Percentiles rank a stretch among this genome's conserved stretches.
Conservation (phyloP, 2,329 filamentous ascomycete genomes). For the Ilyonectria robusta region DNA sequence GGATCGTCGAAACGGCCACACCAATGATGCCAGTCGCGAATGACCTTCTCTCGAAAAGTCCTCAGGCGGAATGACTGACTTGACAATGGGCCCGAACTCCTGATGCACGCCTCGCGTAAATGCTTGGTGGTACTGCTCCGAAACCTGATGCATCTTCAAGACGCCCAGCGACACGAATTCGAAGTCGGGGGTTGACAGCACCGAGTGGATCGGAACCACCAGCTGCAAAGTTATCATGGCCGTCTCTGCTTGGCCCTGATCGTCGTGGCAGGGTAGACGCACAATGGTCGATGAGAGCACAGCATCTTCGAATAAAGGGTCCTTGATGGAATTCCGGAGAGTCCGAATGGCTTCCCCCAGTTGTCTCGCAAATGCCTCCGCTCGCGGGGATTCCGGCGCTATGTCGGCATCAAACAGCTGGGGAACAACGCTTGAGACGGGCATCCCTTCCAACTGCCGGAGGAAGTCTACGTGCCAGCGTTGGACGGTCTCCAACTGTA, state of each 20-base stretch:
- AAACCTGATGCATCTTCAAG: slow-evolving; percentile 77
- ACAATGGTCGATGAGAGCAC: slow-evolving; percentile 61
- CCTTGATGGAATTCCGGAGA: slow-evolving; percentile 59
- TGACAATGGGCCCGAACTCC: slow-evolving; percentile 69
- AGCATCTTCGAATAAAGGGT: slow-evolving; percentile 62
- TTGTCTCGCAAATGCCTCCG: slow-evolving; percentile 61
- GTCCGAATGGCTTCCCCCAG: slow-evolving; percentile 60
- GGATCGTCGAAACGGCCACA: slow-evolving; percentile 33
- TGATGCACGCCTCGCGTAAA: slow-evolving; percentile 74
- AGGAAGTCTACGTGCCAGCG: slow-evolving; percentile 69
- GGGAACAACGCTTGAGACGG: slow-evolving; percentile 51
- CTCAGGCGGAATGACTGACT: slow-evolving; percentile 33
- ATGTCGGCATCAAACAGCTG: slow-evolving; percentile 55
- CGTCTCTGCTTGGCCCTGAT: slow-evolving; percentile 35
- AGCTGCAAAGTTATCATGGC: slow-evolving; percentile 70
- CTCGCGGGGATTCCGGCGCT: slow-evolving; percentile 51
- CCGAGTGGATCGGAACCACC: slow-evolving; percentile 74
- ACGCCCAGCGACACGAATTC: slow-evolving; percentile 74
- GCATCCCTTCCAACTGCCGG: slow-evolving; percentile 62
- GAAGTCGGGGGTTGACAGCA: slow-evolving; percentile 64
- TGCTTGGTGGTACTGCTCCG: slow-evolving; percentile 69
- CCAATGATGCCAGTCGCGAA: slow-evolving; percentile 20
- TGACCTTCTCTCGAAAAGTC: slow-evolving; percentile 19
- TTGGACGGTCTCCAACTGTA: slow-evolving; percentile 68
- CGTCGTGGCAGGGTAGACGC: slow-evolving; percentile 55